Evolutionary conservation across 768 basidiomycete species (phyloP), one percentile per base, ranked within the genome.

Genomic region (Hericium coralloides): DNA sequence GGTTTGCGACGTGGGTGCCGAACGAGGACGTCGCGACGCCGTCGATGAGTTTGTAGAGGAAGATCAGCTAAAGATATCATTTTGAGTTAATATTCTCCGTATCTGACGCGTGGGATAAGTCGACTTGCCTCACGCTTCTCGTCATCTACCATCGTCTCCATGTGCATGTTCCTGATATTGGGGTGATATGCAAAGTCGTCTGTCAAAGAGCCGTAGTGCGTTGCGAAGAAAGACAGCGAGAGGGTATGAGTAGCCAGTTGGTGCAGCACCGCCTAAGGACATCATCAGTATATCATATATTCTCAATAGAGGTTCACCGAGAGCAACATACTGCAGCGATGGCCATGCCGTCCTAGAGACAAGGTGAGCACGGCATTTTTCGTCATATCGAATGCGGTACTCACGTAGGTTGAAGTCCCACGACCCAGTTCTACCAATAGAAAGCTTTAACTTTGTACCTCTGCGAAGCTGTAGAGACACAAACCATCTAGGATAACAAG

Each of bases 121-220:
- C 18, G 4, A 67, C 76, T 47, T 60, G 90, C 94, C 74, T 91
- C 90, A 54, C 87, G 82, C 67, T 90, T 92, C 61, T 91, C 89
- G 52, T 98, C 93, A 63, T 98, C 92, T 7, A 98, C 88, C 50
- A 90, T 77, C 0, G 95, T 98, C 18, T 87, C 79, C 97, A 99
- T 98, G 70, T 97, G 85, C 87, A 95, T 95, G 55, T 86, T 90
- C 56, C 91, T 78, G 62, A 98, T 89, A 65, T 95, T 97, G 1
- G 91, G 89, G 66, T 95, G 92, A 64, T 92, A 92, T 2, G 80
- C 79, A 68, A 89, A 98, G 67, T 98, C 95, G 63, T 97, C 92
- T 8, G 95, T 97, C 45, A 98, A 76, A 1, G 93, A 90, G 3
- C 93, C 93, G 63, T 98, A 99, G 70, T 99, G 97, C 0, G 97